Conservation (phyloP, 139 green algal genomes). For the Coccomyxa sp. region DNA sequence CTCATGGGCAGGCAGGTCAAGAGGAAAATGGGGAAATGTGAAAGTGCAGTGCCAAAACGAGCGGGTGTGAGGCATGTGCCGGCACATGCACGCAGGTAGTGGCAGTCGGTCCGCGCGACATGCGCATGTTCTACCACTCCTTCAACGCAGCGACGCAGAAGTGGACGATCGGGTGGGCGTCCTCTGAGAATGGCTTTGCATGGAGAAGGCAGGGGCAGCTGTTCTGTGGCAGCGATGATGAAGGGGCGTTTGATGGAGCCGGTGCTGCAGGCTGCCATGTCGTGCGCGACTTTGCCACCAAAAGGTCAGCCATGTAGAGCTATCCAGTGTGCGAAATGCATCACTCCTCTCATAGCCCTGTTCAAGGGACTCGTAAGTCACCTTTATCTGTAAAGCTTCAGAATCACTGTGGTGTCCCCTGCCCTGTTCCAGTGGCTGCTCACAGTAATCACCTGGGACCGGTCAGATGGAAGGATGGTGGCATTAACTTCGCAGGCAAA, state of each 20-base stretch:
- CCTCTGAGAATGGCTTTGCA: slow-evolving; percentile 70
- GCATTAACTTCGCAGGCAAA: too few species aligned
- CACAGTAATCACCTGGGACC: too few species aligned
- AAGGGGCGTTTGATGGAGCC: slow-evolving; percentile 49
- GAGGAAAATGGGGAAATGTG: too few species aligned
- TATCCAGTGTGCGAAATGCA: neutral
- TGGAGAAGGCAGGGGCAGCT: slow-evolving; percentile 47
- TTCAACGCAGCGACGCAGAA: slow-evolving; percentile 40
- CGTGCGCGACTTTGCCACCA: slow-evolving; percentile 65
- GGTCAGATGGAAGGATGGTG: too few species aligned
- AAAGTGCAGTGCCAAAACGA: too few species aligned
- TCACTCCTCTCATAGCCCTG: neutral
- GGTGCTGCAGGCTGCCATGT: slow-evolving; percentile 52
- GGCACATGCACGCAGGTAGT: slow-evolving; percentile 50
- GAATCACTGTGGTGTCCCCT: neutral
- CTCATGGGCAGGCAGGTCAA: too few species aligned
- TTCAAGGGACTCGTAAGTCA: neutral
- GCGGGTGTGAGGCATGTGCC: too few species aligned
- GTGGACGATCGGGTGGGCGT: slow-evolving; percentile 62
- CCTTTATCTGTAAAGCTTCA: neutral
- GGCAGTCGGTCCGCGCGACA: slow-evolving; percentile 57
- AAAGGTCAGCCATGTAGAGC: slow-evolving; percentile 5
- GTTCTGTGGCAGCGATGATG: slow-evolving; percentile 28
- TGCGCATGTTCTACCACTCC: slow-evolving; percentile 89
- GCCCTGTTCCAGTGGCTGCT: neutral